phyloP scores from a whole-genome alignment of 257 asterid species.

The Solanum stenotomum region DNA sequence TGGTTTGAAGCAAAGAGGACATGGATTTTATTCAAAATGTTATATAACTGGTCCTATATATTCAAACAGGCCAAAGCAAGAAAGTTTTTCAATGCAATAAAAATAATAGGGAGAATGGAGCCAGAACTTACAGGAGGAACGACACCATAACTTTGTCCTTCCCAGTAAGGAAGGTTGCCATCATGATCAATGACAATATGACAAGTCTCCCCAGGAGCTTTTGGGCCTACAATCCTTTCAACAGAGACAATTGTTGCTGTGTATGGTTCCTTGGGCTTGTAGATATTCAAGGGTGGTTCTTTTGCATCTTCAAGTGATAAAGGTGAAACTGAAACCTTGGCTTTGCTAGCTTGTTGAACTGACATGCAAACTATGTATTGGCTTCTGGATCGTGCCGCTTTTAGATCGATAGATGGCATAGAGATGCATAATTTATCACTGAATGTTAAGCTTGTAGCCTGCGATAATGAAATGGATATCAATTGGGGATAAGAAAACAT shows the following conservation, averaged over 20 bases:
- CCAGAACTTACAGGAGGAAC: slow-evolving; percentile 69
- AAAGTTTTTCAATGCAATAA: neutral
- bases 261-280: slow-evolving; percentile 76
- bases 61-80: neutral
- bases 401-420: slow-evolving; percentile 22
- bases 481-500: neutral
- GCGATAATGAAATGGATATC: slow-evolving; percentile 16
- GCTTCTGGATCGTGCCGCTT: slow-evolving; percentile 16
- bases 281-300: slow-evolving; percentile 77
- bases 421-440: slow-evolving; percentile 30
- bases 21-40: neutral
- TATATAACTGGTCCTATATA: neutral
- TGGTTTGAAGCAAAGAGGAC: neutral
- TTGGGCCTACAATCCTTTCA: slow-evolving; percentile 84
- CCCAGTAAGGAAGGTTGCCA: slow-evolving; percentile 93
- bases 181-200: slow-evolving; percentile 90
- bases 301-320: slow-evolving; percentile 67
- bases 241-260: slow-evolving; percentile 73
- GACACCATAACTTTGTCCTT: slow-evolving; percentile 93
- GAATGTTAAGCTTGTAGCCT: slow-evolving; percentile 41
- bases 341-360: slow-evolving; percentile 71
- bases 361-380: slow-evolving; percentile 63
- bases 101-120: neutral
- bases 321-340: slow-evolving; percentile 68
- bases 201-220: slow-evolving; percentile 95